Conservation (phyloP, 805 yeast genomes). For the Teunomyces tritomae region DNA sequence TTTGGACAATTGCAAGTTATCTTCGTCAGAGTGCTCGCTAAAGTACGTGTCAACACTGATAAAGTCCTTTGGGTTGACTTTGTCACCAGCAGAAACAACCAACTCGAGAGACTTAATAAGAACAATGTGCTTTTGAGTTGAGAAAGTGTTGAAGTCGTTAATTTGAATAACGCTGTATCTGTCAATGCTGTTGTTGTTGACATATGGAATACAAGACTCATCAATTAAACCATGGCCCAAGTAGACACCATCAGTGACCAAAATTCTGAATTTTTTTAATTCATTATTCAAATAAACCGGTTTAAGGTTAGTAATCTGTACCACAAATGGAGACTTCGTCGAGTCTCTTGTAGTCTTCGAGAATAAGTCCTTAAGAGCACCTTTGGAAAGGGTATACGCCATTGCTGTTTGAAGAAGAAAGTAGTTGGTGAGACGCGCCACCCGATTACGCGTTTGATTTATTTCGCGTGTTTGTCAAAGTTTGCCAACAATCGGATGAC, state of each 20-base stretch:
- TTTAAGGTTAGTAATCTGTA: slow-evolving; percentile 35
- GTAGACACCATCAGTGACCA: slow-evolving; percentile 39
- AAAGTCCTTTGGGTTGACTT: slow-evolving; percentile 34
- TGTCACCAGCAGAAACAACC: slow-evolving; percentile 34
- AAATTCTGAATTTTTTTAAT: slow-evolving; percentile 25
- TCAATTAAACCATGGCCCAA: slow-evolving; percentile 38
- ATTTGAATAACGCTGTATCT: slow-evolving; percentile 43
- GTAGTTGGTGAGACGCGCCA: slow-evolving; percentile 5
- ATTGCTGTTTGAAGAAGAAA: slow-evolving; percentile 1
- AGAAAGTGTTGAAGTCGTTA: slow-evolving; percentile 42
- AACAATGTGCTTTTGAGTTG: slow-evolving; percentile 48
- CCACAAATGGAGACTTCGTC: slow-evolving; percentile 25
- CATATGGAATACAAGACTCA: slow-evolving; percentile 42
- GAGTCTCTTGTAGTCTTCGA: slow-evolving; percentile 13
- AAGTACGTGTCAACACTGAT: slow-evolving; percentile 56
- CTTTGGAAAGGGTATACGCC: slow-evolving; percentile 11
- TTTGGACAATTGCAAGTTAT: slow-evolving; percentile 20
- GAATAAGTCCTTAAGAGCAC: slow-evolving; percentile 17
- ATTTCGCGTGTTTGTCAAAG: too few relatives aligned
- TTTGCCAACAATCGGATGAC: too few relatives aligned
- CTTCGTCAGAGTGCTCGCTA: slow-evolving; percentile 56
- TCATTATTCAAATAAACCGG: slow-evolving; percentile 34
- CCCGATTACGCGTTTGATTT: slow-evolving; percentile 1
- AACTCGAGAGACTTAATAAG: slow-evolving; percentile 48
- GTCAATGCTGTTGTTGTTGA: slow-evolving; percentile 41